Conservation (phyloP, 805 yeast species). For the Candida ovalis region DNA sequence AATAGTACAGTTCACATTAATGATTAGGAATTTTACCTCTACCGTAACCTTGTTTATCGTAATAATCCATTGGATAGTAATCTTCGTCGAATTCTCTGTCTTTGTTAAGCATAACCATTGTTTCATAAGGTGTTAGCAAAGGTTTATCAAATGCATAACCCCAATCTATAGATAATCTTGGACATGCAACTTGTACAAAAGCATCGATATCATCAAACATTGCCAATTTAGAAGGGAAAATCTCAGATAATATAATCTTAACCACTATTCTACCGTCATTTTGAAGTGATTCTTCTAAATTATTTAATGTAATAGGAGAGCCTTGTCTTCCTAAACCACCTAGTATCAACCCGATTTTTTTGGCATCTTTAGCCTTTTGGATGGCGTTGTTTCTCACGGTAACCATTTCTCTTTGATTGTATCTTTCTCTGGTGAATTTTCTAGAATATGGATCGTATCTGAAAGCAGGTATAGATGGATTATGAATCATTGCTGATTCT, state of each 20-base stretch:
- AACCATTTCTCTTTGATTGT: conserved; percentile 82
- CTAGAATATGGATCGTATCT: conserved; percentile 94
- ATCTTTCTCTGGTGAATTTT: conserved; percentile 83
- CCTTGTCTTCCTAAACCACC: conserved; percentile 98
- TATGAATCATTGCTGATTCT: conserved; percentile 96
- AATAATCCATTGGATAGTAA: conserved; percentile 95
- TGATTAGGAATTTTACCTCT: conserved; percentile 70
- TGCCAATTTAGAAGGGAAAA: conserved; percentile 87
- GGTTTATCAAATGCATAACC: conserved; percentile 96
- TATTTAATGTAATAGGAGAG: conserved; percentile 67
- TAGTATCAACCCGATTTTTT: conserved; percentile 75
- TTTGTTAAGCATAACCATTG: conserved; percentile 79
- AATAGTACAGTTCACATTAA: conserved; percentile 4
- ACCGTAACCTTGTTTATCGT: conserved; percentile 86
- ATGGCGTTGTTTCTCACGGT: conserved; percentile 73
- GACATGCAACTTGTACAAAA: conserved; percentile 97
- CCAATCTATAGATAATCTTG: conserved; percentile 95
- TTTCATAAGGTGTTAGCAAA: conserved; percentile 90
- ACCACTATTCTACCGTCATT: conserved; percentile 64
- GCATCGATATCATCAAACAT: conserved; percentile 93
- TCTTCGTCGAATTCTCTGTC: conserved; percentile 62
- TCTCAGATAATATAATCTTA: conserved; percentile 83
- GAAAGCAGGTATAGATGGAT: conserved; percentile 87
- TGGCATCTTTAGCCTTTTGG: conserved; percentile 51
- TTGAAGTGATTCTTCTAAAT: conserved; percentile 53